Conservation (phyloP, 1,284 basidiomycete genomes). For the Ustilago sp. region DNA sequence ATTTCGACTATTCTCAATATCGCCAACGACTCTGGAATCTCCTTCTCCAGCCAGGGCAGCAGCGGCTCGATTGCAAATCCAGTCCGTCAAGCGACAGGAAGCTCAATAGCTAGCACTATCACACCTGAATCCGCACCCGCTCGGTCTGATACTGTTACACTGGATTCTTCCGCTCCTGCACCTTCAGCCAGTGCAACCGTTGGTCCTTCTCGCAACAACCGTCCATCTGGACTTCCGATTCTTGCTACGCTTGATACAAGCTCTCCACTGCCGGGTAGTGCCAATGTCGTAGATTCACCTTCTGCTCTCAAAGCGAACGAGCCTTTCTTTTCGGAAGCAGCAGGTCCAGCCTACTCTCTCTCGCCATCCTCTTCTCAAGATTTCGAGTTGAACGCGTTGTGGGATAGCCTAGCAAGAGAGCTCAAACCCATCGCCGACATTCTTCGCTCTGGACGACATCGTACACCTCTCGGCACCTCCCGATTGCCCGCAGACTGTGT, state of each 20-base stretch:
- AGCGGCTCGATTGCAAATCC: not conserved
- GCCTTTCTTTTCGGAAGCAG: slow-evolving; percentile 20
- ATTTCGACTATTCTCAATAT: slow-evolving; percentile 49
- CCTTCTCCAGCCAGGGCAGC: slow-evolving; percentile 24
- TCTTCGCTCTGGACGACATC: slow-evolving; percentile 45
- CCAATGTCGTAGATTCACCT: slow-evolving; percentile 40
- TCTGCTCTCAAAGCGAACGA: slow-evolving; percentile 34
- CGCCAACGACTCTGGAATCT: slow-evolving; percentile 52
- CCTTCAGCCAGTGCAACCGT: not conserved
- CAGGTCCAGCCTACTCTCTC: slow-evolving; percentile 22
- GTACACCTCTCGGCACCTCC: slow-evolving; percentile 36
- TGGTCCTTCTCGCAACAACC: slow-evolving; percentile 1
- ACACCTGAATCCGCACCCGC: slow-evolving; percentile 36
- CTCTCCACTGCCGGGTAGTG: not conserved
- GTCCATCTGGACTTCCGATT: slow-evolving; percentile 10
- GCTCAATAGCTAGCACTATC: slow-evolving; percentile 52
- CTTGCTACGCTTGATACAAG: slow-evolving; percentile 23
- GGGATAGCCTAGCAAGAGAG: slow-evolving; percentile 37
- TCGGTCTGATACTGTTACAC: slow-evolving; percentile 30
- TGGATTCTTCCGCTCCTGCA: slow-evolving; percentile 10
- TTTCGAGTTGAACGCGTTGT: slow-evolving; percentile 44
- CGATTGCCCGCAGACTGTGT: slow-evolving; percentile 34
- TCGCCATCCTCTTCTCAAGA: slow-evolving; percentile 43
- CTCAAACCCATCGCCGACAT: slow-evolving; percentile 56
- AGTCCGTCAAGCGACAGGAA: slow-evolving; percentile 30